Conservation (phyloP, 148 eudicot species). For the Rhododendron simsii region DNA sequence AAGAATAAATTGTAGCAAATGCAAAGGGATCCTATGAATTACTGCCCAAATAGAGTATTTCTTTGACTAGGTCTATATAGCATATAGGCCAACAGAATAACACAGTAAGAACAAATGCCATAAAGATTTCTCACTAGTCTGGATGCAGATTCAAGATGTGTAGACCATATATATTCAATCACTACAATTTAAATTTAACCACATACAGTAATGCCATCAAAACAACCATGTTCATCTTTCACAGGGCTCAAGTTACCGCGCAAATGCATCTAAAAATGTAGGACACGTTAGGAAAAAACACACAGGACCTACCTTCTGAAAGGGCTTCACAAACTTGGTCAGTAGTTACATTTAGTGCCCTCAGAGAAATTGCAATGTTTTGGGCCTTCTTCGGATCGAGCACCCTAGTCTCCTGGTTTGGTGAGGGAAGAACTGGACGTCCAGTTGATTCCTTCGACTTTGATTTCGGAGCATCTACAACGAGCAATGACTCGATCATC, state of each 20-base stretch:
- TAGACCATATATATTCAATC: too few relatives aligned
- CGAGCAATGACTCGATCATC: conserved; percentile 86
- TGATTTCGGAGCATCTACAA: conserved; percentile 51
- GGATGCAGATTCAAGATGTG: neutral
- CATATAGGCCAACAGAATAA: neutral
- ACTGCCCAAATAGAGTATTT: neutral
- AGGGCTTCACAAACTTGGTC: conserved; percentile 97
- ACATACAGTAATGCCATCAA: neutral
- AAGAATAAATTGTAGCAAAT: neutral
- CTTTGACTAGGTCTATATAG: neutral
- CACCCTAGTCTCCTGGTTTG: conserved; percentile 62
- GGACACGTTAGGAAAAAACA: neutral
- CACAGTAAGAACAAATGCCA: neutral
- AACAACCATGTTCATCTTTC: neutral
- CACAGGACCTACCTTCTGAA: conserved; percentile 54
- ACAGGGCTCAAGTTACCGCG: neutral
- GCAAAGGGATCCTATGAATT: neutral
- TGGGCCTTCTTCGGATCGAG: conserved; percentile 98
- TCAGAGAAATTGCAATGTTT: conserved; percentile 80
- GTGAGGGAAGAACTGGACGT: conserved; percentile 38
- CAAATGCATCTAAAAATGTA: neutral
- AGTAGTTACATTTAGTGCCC: conserved; percentile 77
- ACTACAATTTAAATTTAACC: neutral
- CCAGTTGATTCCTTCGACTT: conserved; percentile 48
- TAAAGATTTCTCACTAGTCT: neutral